Base-by-base conservation (phyloP, 2,329 filamentous ascomycete genomes). In the Bipolaris bicolor region DNA sequence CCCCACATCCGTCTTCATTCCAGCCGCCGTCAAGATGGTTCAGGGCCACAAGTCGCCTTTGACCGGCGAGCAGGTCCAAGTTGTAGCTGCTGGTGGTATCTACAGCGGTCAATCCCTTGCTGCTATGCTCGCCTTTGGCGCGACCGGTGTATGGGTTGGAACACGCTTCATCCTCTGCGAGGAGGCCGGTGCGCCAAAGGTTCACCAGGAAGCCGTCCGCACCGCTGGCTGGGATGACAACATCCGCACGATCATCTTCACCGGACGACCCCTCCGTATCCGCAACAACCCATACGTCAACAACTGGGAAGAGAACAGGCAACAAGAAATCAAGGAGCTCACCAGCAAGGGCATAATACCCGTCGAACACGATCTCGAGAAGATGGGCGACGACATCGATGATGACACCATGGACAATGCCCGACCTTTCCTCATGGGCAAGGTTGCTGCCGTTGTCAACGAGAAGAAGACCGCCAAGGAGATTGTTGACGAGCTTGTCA, bases 211-310 rank as follows among this genome's bases (percentile, higher is more conserved):
- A 75, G 92, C 94, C 60, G 95, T 99, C 68, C 87, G 88, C 73
- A 97, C 94, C 41, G 87, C 95, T 50, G 87, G 90, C 68, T 97
- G 95, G 77, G 92, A 98, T 79, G 95, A 99, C 80, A 99, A 96
- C 74, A 82, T 98, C 76, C 90, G 92, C 76, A 99, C 95, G 48
- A 91, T 98, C 78, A 99, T 99, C 82, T 99, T 98, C 86, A 99
- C 95, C 55, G 95, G 95, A 54, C 91, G 95, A 57, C 95, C 95
- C 34, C 84, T 99, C 75, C 91, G 95, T 67, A 95, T 99, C 58
- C 89, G 93, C 76, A 95, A 86, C 76, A 99, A 98, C 82, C 79
- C 89, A 6, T 99, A 99, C 80, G 98, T 99, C 73, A 78, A 87
- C 74, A 91, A 97, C 84, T 99, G 95, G 95, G 94, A 99, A 82